phyloP scores from a whole-genome alignment of 208 protist genomes.

The Hexamita inflata region DNA sequence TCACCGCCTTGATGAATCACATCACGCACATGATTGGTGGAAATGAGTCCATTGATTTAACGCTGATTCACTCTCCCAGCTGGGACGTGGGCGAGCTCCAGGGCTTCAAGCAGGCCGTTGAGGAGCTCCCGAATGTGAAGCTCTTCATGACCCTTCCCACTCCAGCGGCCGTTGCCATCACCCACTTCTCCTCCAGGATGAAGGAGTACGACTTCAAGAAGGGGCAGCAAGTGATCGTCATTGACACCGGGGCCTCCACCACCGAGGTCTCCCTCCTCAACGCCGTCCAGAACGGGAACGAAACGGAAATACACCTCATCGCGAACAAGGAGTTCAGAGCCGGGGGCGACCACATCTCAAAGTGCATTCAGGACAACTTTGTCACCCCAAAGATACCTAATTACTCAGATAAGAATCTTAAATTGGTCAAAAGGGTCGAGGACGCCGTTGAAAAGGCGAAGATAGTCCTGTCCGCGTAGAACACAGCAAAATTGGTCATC shows the following conservation, averaged over 20 bases:
- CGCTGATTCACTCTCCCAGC: slow-evolving; percentile 5
- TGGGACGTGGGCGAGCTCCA: neutral
- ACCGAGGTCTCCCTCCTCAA: slow-evolving; percentile 3
- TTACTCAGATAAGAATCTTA: neutral
- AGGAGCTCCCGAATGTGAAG: slow-evolving; percentile 1
- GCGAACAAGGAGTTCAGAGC: neutral
- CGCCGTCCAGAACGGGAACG: neutral
- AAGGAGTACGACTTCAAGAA: neutral
- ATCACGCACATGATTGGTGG: neutral
- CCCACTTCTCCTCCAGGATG: neutral
- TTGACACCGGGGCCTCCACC: neutral
- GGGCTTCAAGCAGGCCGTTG: neutral
- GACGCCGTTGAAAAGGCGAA: neutral
- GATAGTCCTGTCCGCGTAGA: slow-evolving; percentile 1
- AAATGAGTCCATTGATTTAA: slow-evolving; percentile 6
- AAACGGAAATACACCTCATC: neutral
- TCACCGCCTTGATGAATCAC: slow-evolving; percentile 18
- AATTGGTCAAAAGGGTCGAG: neutral
- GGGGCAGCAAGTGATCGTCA: neutral
- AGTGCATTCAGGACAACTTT: neutral
- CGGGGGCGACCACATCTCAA: neutral
- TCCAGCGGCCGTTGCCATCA: neutral
- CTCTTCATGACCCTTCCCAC: neutral
- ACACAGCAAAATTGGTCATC: neutral
- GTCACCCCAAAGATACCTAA: neutral